Evolutionary conservation across 768 basidiomycete species (phyloP).

Genomic region (Pleurotus cornucopiae): DNA sequence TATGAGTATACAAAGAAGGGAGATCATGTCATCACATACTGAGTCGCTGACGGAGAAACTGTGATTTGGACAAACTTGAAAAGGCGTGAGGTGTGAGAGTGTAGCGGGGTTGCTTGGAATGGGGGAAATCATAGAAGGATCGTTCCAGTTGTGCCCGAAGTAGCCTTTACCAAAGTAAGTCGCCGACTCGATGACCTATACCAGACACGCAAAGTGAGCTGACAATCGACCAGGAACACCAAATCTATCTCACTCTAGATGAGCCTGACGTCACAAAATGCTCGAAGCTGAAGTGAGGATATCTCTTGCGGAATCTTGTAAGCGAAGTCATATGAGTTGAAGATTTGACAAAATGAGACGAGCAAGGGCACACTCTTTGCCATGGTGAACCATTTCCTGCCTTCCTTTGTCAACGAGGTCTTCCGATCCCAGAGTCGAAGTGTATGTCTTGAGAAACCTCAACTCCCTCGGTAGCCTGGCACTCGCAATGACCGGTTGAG

Average conservation of each 20-base stretch:
- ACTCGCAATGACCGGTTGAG: background rate
- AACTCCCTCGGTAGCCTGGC: background rate
- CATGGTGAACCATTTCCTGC: background rate
- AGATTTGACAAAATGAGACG: background rate
- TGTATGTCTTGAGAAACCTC: background rate
- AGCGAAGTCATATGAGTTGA: background rate
- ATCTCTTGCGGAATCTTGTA: background rate
- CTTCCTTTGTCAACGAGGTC: background rate
- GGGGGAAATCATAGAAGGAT: constrained; percentile 15
- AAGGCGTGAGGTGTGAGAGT: constrained; percentile 36
- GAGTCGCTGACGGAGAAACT: constrained; percentile 14
- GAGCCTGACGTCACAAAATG: background rate
- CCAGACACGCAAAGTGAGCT: background rate
- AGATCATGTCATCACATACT: constrained; percentile 23
- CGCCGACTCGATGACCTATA: constrained; percentile 26
- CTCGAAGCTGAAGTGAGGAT: background rate
- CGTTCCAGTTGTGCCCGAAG: constrained; percentile 27
- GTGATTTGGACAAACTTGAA: constrained; percentile 29
- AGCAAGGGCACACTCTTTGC: background rate
- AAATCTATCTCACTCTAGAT: background rate
- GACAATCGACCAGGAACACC: background rate
- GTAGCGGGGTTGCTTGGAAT: constrained; percentile 28
- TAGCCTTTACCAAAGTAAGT: constrained; percentile 35
- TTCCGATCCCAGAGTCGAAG: background rate
- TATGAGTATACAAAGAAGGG: background rate